These are phyloP conservation scores for Trichosporon sp. DNA, from an alignment of 1,284 basidiomycete genomes.

Conservation along the genomic window DNA sequence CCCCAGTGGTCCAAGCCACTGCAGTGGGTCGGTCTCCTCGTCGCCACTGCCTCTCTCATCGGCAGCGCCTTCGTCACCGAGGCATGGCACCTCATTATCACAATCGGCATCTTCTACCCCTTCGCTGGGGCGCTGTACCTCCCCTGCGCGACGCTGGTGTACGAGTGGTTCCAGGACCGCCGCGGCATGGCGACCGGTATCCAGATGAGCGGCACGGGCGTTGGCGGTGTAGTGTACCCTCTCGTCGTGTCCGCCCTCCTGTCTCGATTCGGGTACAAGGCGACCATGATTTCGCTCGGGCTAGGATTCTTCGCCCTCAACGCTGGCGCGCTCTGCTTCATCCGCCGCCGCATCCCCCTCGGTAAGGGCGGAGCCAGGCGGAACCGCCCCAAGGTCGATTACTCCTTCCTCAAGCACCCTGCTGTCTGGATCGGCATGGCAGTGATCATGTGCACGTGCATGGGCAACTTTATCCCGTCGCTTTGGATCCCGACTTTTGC, in stretches of 20 bases:
- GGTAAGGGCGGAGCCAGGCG: constrained; percentile 18
- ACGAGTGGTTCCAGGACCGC: constrained; percentile 53
- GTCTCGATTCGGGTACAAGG: constrained; percentile 52
- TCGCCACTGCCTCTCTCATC: constrained; percentile 40
- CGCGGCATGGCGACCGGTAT: constrained; percentile 54
- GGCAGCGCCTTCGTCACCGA: constrained; percentile 50
- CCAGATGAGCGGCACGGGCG: constrained; percentile 53
- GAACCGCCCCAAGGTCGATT: constrained; percentile 31
- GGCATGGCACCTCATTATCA: constrained; percentile 54
- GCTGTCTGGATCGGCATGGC: constrained; percentile 44
- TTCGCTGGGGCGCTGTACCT: constrained; percentile 49
- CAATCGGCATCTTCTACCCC: constrained; percentile 52
- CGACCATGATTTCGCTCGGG: constrained; percentile 51
- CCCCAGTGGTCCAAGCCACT: constrained; percentile 40
- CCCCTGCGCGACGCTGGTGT: constrained; percentile 53
- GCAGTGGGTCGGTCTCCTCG: constrained; percentile 41
- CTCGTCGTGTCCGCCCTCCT: constrained; percentile 50
- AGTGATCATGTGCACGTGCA: constrained; percentile 47
- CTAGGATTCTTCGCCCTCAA: constrained; percentile 45
- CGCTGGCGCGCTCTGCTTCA: constrained; percentile 43
- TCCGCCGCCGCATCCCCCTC: constrained; percentile 52
- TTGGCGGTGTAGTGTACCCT: constrained; percentile 53
- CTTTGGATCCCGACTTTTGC: constrained; percentile 55
- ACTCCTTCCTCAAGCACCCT: constrained; percentile 38
- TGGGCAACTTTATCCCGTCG: constrained; percentile 55